Evolutionary conservation across 2,329 filamentous ascomycete genomes (phyloP).

Genomic region (Harringtonia aguacate): DNA sequence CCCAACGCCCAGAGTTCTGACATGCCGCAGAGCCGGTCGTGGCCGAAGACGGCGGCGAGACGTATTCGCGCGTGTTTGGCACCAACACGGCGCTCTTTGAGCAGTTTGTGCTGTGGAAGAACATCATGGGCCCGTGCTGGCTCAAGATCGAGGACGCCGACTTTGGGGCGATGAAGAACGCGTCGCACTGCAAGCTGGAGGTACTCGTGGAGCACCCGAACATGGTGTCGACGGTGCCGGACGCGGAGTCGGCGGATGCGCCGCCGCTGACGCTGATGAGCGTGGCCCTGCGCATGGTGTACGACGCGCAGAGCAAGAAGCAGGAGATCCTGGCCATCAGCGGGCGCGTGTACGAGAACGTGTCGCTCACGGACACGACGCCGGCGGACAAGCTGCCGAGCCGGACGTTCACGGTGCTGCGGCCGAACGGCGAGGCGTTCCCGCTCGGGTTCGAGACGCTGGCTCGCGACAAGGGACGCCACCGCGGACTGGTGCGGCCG

Average conservation of each 20-base stretch:
- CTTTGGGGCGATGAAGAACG: slow-evolving; percentile 76
- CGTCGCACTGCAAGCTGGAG: slow-evolving; percentile 95
- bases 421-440: slow-evolving; percentile 65
- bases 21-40: slow-evolving; percentile 54
- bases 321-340: slow-evolving; percentile 91
- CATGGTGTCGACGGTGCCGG: slow-evolving; percentile 59
- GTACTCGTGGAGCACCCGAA: slow-evolving; percentile 71
- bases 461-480: slow-evolving; percentile 51
- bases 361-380: slow-evolving; percentile 78
- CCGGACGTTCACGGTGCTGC: slow-evolving; percentile 83
- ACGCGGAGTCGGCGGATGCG: slow-evolving; percentile 69
- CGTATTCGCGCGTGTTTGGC: slow-evolving; percentile 90
- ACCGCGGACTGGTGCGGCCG: slow-evolving; percentile 63
- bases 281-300: slow-evolving; percentile 73
- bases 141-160: slow-evolving; percentile 80
- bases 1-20: too few relatives aligned
- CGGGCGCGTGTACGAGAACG: slow-evolving; percentile 83
- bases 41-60: slow-evolving; percentile 67
- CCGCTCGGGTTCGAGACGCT: slow-evolving; percentile 80
- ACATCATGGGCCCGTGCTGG: slow-evolving; percentile 98
- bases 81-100: slow-evolving; percentile 91
- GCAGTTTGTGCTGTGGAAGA: slow-evolving; percentile 97
- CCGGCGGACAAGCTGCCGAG: slow-evolving; percentile 81
- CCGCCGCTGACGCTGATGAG: slow-evolving; percentile 96
- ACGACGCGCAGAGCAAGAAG: slow-evolving; percentile 89